Percentiles rank a stretch among this genome's conserved stretches.
Conservation (phyloP, 495 filamentous ascomycete genomes). For the Penicillium simplicissimum region DNA sequence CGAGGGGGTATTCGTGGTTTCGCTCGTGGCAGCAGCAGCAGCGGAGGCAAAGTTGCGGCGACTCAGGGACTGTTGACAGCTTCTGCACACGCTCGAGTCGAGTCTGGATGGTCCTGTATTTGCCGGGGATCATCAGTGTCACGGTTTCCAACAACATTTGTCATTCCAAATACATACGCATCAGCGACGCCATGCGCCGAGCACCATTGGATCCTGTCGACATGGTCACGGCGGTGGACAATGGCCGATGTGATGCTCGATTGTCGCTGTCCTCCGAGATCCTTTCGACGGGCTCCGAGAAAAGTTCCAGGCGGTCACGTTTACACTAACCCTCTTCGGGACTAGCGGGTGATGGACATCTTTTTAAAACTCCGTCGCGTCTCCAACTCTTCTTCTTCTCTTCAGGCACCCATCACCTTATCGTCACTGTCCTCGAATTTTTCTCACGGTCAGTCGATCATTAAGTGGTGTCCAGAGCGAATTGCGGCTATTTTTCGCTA, state of each 20-base stretch:
- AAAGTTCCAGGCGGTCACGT: slow-evolving; percentile 46
- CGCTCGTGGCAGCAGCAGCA: slow-evolving; percentile 34
- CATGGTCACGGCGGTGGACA: slow-evolving; percentile 33
- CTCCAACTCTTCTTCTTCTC: slow-evolving; percentile 32
- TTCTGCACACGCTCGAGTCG: slow-evolving; percentile 52
- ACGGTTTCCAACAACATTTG: neutral
- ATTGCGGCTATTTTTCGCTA: slow-evolving; percentile 68
- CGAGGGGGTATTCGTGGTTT: slow-evolving; percentile 28
- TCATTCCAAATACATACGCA: slow-evolving; percentile 32
- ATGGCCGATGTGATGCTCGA: slow-evolving; percentile 14
- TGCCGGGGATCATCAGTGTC: neutral
- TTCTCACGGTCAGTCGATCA: slow-evolving; percentile 59
- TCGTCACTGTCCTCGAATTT: slow-evolving; percentile 55
- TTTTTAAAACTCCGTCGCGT: slow-evolving; percentile 22
- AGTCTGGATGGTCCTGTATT: slow-evolving; percentile 42
- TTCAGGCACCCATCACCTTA: slow-evolving; percentile 60
- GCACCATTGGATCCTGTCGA: slow-evolving; percentile 48
- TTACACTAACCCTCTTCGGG: slow-evolving; percentile 33
- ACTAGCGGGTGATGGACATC: slow-evolving; percentile 13
- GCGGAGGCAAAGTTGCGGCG: slow-evolving; percentile 49
- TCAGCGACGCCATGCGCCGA: slow-evolving; percentile 43
- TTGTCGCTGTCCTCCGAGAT: slow-evolving; percentile 12
- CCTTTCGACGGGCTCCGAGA: slow-evolving; percentile 37
- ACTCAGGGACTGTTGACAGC: slow-evolving; percentile 50
- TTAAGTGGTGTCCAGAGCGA: slow-evolving; percentile 63